phyloP scores from a whole-genome alignment of 2,329 filamentous ascomycete species.

The Tolypocladium tundrense region DNA sequence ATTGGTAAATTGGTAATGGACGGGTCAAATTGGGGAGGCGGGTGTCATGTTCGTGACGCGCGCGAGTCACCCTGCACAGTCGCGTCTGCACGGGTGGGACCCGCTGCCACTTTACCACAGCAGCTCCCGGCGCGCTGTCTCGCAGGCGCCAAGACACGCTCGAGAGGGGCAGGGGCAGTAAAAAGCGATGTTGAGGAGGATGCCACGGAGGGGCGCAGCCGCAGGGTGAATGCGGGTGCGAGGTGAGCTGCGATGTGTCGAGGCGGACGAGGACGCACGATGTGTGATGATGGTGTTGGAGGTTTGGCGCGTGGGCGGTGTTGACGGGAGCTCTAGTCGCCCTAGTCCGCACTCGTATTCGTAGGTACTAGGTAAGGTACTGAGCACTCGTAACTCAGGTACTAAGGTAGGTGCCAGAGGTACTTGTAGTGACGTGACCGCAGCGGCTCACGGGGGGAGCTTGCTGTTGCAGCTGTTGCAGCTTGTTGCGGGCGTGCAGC shows the following conservation, averaged over 20 bases:
- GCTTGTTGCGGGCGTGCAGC: not conserved
- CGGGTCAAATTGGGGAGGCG: constrained; percentile 21
- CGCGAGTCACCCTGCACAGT: constrained; percentile 14
- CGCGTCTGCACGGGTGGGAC: constrained; percentile 17
- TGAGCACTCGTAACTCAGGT: no score
- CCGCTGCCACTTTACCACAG: constrained; percentile 2
- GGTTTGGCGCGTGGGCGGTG: not conserved
- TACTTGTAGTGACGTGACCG: no score
- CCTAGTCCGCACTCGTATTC: no score
- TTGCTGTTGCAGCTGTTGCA: not conserved
- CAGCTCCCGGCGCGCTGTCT: not conserved
- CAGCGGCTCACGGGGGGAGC: no score
- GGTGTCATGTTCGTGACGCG: constrained; percentile 30
- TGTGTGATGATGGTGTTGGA: not conserved
- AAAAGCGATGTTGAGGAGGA: not conserved
- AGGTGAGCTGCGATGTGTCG: not conserved
- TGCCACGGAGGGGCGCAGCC: not conserved
- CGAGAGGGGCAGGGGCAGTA: not conserved
- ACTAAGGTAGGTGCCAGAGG: no score
- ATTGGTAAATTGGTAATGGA: constrained; percentile 1
- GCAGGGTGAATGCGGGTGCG: not conserved
- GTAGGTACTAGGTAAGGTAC: no score
- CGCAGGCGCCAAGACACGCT: not conserved
- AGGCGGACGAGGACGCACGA: not conserved
- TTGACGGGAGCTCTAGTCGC: not conserved